Percentiles rank a stretch among this genome's conserved stretches.
phyloP scores from a whole-genome alignment of 768 basidiomycete genomes.

The Boletus reticuloceps region DNA sequence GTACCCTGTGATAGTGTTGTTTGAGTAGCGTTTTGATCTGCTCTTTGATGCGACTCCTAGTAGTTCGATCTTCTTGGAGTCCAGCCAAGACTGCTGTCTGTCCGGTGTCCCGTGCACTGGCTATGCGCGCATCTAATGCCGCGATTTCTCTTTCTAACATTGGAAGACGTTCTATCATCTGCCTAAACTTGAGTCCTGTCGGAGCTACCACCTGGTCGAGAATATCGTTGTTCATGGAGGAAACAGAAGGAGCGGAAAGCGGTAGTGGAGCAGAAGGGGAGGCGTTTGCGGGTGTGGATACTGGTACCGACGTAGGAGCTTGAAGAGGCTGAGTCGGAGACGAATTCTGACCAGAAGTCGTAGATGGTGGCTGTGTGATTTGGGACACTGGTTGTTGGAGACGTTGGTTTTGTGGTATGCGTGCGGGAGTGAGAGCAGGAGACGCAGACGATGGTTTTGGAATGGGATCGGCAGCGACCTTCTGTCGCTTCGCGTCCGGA shows the following conservation, averaged over 20 bases:
- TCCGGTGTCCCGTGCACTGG: constrained; percentile 14
- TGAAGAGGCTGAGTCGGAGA: constrained; percentile 12
- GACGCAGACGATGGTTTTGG: constrained; percentile 19
- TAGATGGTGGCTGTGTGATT: constrained; percentile 15
- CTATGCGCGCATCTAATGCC: constrained; percentile 13
- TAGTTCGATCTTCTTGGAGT: constrained; percentile 9
- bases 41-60: constrained; percentile 2
- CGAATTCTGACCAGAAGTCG: neutral
- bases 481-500: constrained; percentile 47
- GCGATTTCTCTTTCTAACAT: constrained; percentile 15
- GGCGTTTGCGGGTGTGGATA: constrained; percentile 7
- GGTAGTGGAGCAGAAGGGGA: constrained; percentile 7
- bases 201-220: constrained; percentile 14
- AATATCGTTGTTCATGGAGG: constrained; percentile 1
- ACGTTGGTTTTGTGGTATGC: constrained; percentile 21
- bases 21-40: constrained; percentile 15
- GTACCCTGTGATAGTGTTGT: constrained; percentile 15
- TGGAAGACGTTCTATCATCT: constrained; percentile 24
- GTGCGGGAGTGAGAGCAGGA: constrained; percentile 22
- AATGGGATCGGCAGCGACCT: constrained; percentile 15
- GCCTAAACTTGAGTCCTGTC: constrained; percentile 15
- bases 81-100: constrained; percentile 10
- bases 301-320: neutral
- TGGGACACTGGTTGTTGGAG: constrained; percentile 20
- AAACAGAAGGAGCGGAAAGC: constrained; percentile 6